phyloP scores from a whole-genome alignment of 306 rosid genomes.

The Herpetospermum pedunculosum region DNA sequence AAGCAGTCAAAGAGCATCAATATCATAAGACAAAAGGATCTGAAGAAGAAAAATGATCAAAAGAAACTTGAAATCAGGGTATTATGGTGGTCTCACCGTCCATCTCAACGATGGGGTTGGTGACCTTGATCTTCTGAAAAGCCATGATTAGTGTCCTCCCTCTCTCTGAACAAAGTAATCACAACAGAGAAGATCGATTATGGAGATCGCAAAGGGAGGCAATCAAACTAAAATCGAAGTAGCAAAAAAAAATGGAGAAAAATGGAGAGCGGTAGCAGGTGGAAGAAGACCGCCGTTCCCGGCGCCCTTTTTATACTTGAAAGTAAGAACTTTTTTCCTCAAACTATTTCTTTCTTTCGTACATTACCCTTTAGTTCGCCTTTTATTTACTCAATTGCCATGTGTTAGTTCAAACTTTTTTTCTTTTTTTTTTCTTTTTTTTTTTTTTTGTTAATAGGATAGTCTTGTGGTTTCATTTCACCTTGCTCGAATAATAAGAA shows the following conservation, averaged over 20 bases:
- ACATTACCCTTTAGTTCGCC: neutral
- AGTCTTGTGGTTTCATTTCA: too few species aligned
- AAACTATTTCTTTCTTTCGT: neutral
- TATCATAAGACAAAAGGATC: neutral
- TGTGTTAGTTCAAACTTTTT: neutral
- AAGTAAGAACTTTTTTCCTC: too few species aligned
- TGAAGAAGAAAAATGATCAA: neutral
- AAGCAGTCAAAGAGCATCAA: neutral
- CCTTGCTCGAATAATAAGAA: too few species aligned
- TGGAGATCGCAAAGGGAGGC: neutral
- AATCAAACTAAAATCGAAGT: neutral
- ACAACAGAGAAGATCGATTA: neutral
- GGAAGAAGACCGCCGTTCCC: neutral
- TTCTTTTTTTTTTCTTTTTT: neutral
- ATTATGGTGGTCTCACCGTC: constrained; percentile 46
- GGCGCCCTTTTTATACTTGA: neutral
- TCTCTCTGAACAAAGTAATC: neutral
- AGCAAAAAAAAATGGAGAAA: neutral
- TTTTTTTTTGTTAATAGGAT: too few species aligned
- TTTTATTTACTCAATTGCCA: neutral
- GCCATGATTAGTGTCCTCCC: constrained; percentile 31
- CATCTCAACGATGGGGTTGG: constrained; percentile 98
- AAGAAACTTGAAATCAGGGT: neutral
- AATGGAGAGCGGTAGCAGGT: neutral
- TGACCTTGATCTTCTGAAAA: constrained; percentile 79